Evolutionary conservation across 2,329 filamentous ascomycete species (phyloP).

Genomic region (Aspergillus brunneoviolaceus): DNA sequence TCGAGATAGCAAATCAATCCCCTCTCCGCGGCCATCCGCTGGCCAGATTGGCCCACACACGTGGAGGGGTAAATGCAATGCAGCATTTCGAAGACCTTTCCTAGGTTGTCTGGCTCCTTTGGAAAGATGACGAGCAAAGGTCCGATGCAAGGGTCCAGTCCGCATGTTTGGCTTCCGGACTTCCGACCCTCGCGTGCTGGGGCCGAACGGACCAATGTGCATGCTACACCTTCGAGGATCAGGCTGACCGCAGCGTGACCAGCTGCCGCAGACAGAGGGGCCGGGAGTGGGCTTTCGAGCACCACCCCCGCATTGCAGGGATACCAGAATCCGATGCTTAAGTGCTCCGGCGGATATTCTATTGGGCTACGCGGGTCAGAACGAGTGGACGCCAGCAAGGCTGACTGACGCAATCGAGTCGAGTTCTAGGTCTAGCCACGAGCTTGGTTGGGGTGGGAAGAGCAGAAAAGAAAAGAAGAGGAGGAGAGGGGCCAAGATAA

Average conservation of each 20-base stretch:
- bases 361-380: neutral
- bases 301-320: neutral
- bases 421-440: neutral
- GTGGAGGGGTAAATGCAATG: too few species aligned
- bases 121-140: too few species aligned
- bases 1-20: too few species aligned
- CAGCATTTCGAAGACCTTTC: too few species aligned
- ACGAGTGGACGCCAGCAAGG: neutral
- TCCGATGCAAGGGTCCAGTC: too few species aligned
- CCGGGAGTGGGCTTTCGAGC: too few species aligned
- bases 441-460: neutral
- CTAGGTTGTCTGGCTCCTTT: too few species aligned
- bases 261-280: neutral
- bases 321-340: neutral
- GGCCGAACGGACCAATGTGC: too few species aligned
- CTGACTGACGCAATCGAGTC: neutral
- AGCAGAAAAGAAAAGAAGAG: neutral
- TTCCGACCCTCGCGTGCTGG: too few species aligned
- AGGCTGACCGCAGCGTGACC: neutral
- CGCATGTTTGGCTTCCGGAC: too few species aligned
- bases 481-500: neutral
- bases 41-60: too few species aligned
- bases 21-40: too few species aligned
- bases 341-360: neutral
- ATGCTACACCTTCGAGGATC: neutral